phyloP scores from a whole-genome alignment of 495 filamentous ascomycete species.

The Niebla homalea region DNA sequence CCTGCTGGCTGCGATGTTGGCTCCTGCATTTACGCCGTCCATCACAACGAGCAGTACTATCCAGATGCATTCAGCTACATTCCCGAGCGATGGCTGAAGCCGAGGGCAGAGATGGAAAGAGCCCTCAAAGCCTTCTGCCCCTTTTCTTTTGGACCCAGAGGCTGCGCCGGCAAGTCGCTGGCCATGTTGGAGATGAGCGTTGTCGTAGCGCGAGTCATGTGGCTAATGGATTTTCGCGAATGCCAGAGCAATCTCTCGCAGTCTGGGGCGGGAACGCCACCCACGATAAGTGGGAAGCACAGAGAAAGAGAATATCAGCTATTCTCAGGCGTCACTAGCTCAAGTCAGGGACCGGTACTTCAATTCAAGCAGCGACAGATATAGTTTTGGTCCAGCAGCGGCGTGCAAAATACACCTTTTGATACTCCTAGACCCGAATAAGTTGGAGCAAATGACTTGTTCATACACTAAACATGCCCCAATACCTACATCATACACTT shows the following conservation, averaged over 20 bases:
- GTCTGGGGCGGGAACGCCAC: not conserved
- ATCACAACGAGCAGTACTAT: constrained; percentile 42
- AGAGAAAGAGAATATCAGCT: not conserved
- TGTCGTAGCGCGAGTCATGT: not conserved
- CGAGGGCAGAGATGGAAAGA: not conserved
- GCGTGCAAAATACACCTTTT: no score
- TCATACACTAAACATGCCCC: no score
- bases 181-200: not conserved
- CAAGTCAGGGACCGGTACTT: not conserved
- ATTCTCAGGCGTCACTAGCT: not conserved
- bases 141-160: constrained; percentile 1
- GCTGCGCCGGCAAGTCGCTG: not conserved
- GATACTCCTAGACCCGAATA: no score
- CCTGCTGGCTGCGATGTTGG: constrained; percentile 41
- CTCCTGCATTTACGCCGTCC: constrained; percentile 40
- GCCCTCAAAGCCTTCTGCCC: not conserved
- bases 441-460: no score
- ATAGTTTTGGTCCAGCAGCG: no score
- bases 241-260: not conserved
- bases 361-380: no score
- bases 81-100: constrained; percentile 41
- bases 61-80: constrained; percentile 35
- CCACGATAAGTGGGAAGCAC: not conserved
- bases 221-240: not conserved
- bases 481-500: no score